Evolutionary conservation across 345 rosid species (phyloP), one percentile per base, ranked within the genome.

Genomic region (Rhodamnia argentea): DNA sequence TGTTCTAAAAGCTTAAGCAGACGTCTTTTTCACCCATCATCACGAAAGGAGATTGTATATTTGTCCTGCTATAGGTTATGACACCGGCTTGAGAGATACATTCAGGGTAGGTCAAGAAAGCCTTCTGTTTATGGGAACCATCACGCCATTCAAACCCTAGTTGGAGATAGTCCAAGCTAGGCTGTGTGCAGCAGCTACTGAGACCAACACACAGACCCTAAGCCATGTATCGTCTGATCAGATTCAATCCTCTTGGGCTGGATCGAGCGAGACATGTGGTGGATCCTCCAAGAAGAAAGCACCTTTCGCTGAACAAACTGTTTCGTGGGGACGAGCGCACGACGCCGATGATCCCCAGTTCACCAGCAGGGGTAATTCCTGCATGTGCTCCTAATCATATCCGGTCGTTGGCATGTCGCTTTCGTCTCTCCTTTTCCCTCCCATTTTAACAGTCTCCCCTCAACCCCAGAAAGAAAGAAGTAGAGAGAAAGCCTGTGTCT

Each of bases 371-470:
- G 1, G 26, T 42, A 51, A 22, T 51, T 29, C 82, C 60, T 75
- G 23, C 87, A 86, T 85, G 78, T 87, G 92, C 47, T 37, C 47
- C 58, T 47, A 84, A 87, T 88, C 84, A 90, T 90, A 8, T 84
- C 27, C 16, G 87, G 86, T 87, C 23, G 90, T 88, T 89, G 85
- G 86, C 83, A 42, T 56, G 90, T 90, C 92, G 57, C 85, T 85
- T 89, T 90, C 88, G 70, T 7, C 42, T 59, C 27, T 24, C 52
- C 55, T 10, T 42, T n/a, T 53, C 82, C 2, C 56, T n/a, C 12
- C 10, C 42, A 13, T 16, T 62, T 50, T 3, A 53, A 53, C 56
- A 53, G 14, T 57, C 27, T 53, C 51, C 29, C 29, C 18, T 29
- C 42, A 3, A 4, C 1, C 59, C 26, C 81, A 55, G 58, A 20